A percentile compares a stretch with the other conserved stretches of the same genome.
These are phyloP conservation scores for Polymyxa betae DNA, from an alignment of 208 protist genomes.

Conservation along the genomic window DNA sequence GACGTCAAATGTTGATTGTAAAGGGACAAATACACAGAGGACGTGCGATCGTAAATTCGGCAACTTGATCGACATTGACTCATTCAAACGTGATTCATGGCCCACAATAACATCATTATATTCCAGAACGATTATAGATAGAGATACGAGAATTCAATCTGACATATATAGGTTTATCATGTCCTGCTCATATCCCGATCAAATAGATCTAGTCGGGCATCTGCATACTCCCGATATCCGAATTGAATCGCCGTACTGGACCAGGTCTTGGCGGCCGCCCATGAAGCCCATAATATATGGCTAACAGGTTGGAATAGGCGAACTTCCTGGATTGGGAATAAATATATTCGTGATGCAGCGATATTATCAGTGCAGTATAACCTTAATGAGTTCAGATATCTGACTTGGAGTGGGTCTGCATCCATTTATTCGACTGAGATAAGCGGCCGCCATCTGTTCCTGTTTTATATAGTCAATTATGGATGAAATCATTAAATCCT, in stretches of 20 bases:
- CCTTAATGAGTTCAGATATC: not conserved
- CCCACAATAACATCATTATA: too few relatives aligned
- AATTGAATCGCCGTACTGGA: not conserved
- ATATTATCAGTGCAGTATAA: not conserved
- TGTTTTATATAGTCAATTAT: not conserved
- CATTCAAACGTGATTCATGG: too few relatives aligned
- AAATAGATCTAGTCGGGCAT: constrained; percentile 11
- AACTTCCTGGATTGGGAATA: not conserved
- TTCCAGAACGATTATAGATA: too few relatives aligned
- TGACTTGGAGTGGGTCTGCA: not conserved
- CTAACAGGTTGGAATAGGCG: not conserved
- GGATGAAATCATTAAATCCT: not conserved
- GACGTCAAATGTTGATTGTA: too few relatives aligned
- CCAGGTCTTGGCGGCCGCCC: constrained; percentile 8
- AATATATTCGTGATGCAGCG: not conserved
- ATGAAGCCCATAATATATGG: constrained; percentile 30
- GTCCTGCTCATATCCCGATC: not conserved
- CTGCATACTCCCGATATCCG: constrained; percentile 21
- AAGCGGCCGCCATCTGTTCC: not conserved
- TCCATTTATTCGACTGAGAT: not conserved
- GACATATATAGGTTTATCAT: too few relatives aligned
- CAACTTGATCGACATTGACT: too few relatives aligned
- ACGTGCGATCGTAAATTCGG: too few relatives aligned
- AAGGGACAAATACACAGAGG: too few relatives aligned
- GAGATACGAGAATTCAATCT: too few relatives aligned